These are phyloP conservation scores for Lodderomyces oxycetoniae DNA, from an alignment of 1,139 yeast species.

Conservation along the genomic window DNA sequence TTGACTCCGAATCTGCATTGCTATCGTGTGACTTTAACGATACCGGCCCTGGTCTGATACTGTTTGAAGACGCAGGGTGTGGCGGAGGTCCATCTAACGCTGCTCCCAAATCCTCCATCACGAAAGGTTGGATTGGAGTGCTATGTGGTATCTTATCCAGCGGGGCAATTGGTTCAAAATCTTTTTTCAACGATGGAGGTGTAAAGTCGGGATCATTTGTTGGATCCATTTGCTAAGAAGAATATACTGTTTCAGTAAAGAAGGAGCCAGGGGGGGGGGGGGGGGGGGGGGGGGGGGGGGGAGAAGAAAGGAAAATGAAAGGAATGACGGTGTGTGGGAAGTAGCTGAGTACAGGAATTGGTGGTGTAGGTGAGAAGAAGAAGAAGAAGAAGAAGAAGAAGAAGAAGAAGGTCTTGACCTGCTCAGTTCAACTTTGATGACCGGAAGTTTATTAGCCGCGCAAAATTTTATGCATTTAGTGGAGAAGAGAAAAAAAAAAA, in stretches of 20 bases:
- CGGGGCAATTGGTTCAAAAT: slow-evolving; percentile 66
- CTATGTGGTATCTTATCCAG: slow-evolving; percentile 68
- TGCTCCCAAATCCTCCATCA: slow-evolving; percentile 67
- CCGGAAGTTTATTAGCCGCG: not conserved
- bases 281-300: too few relatives aligned
- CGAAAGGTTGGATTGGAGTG: slow-evolving; percentile 70
- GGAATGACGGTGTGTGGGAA: too few relatives aligned
- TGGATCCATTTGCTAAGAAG: slow-evolving; percentile 73
- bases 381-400: not conserved
- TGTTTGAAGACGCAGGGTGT: slow-evolving; percentile 32
- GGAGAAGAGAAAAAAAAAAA: too few relatives aligned
- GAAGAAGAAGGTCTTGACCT: not conserved
- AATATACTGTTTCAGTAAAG: too few relatives aligned
- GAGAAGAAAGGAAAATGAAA: too few relatives aligned
- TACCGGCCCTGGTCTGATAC: slow-evolving; percentile 8
- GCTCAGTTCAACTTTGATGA: not conserved
- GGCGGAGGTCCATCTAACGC: slow-evolving; percentile 73
- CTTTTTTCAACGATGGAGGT: slow-evolving; percentile 61
- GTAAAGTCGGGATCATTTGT: slow-evolving; percentile 74
- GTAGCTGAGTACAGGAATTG: too few relatives aligned
- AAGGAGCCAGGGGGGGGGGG: too few relatives aligned
- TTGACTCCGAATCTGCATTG: slow-evolving; percentile 11
- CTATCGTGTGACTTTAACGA: slow-evolving; percentile 10
- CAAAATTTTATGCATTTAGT: too few relatives aligned
- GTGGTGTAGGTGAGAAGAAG: too few relatives aligned